These are phyloP conservation scores for Alloteropsis semialata DNA, from an alignment of 176 grass and related monocot species.

Conservation along the genomic window DNA sequence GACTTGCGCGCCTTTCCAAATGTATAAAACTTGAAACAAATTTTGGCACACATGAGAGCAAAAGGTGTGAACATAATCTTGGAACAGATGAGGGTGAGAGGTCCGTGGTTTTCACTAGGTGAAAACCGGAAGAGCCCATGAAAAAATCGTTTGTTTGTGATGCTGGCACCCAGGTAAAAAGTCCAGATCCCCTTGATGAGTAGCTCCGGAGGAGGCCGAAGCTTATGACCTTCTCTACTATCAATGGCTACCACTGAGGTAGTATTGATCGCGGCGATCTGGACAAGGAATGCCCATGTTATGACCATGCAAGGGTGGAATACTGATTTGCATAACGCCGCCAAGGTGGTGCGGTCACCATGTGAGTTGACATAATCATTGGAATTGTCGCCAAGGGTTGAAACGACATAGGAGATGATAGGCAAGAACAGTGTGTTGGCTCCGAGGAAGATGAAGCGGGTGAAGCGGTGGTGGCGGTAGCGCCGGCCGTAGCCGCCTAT, in stretches of 20 bases:
- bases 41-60: not conserved
- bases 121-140: not conserved
- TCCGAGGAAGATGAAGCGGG: not conserved
- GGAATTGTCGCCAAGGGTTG: not conserved
- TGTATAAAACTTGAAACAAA: not conserved
- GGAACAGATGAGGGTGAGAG: not conserved
- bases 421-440: constrained; percentile 23
- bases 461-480: not conserved
- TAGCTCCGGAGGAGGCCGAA: not conserved
- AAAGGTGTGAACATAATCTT: constrained; percentile 6
- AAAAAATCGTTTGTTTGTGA: not conserved
- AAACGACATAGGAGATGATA: not conserved
- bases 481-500: not conserved
- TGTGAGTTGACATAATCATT: not conserved
- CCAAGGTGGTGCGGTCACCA: not conserved
- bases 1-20: not conserved
- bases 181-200: not conserved
- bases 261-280: not conserved
- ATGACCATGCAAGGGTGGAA: not conserved
- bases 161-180: not conserved
- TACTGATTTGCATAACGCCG: not conserved
- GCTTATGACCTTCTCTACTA: not conserved
- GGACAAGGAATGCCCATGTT: not conserved
- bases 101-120: not conserved
- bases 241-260: not conserved